Evolutionary conservation across 2,329 filamentous ascomycete species (phyloP).

Genomic region (Neopestalotiopsis sp.): DNA sequence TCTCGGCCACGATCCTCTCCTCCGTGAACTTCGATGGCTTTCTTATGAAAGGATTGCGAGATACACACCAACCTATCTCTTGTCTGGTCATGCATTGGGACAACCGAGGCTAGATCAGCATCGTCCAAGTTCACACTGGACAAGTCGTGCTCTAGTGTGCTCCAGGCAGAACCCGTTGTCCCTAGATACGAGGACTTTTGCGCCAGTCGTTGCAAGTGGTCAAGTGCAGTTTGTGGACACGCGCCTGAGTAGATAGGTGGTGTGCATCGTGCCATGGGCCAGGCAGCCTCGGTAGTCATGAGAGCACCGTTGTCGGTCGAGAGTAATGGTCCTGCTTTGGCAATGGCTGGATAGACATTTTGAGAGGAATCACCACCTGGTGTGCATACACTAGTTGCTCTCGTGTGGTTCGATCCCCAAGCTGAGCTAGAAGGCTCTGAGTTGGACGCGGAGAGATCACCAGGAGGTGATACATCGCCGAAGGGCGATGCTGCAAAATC

Average conservation of each 20-base stretch:
- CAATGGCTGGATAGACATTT: no score
- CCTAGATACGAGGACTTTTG: constrained; percentile 53
- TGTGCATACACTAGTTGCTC: no score
- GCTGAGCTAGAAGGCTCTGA: no score
- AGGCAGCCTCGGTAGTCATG: constrained; percentile 53
- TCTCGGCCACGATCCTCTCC: constrained; percentile 45
- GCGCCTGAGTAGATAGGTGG: constrained; percentile 48
- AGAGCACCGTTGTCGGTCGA: constrained; percentile 51
- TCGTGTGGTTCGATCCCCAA: no score
- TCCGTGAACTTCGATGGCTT: constrained; percentile 71
- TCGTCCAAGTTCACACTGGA: constrained; percentile 43
- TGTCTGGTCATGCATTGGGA: constrained; percentile 54
- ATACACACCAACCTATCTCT: constrained; percentile 75
- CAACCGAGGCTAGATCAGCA: constrained; percentile 46
- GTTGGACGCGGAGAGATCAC: no score
- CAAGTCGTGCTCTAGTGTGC: constrained; percentile 47
- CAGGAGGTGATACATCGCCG: no score
- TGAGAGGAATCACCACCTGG: no score
- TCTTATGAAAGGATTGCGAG: constrained; percentile 73
- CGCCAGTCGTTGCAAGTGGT: constrained; percentile 57
- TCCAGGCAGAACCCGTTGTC: constrained; percentile 42
- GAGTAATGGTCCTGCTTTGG: constrained; percentile 26
- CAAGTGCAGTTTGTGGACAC: constrained; percentile 55
- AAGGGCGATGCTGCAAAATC: no score
- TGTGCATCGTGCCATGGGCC: constrained; percentile 59